Evolutionary conservation across 2,329 filamentous ascomycete species (phyloP).

Genomic region (Stromatinia cepivora): DNA sequence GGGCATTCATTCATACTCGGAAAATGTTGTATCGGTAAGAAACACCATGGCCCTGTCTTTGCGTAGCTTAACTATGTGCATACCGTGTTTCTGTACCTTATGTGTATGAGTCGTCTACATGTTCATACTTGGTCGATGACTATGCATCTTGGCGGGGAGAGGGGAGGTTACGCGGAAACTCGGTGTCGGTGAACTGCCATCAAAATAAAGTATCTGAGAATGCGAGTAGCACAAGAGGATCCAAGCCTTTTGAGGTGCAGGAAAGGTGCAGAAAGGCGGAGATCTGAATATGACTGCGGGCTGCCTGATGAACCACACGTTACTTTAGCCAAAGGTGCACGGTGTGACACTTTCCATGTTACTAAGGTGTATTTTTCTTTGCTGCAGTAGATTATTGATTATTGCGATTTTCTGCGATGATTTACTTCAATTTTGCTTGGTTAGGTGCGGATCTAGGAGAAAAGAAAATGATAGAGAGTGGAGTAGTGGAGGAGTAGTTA

Average conservation of each 20-base stretch:
- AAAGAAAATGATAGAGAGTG: neutral
- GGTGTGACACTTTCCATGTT: neutral
- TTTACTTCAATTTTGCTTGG: neutral
- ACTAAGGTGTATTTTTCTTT: neutral
- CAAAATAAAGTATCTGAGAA: neutral
- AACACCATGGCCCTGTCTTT: neutral
- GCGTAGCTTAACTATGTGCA: neutral
- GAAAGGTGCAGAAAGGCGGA: conserved; percentile 22
- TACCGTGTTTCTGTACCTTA: conserved; percentile 13
- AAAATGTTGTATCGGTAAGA: neutral
- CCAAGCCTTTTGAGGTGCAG: conserved; percentile 20
- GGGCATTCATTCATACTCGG: neutral
- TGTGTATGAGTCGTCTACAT: neutral
- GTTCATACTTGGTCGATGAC: neutral
- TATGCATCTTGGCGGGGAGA: neutral
- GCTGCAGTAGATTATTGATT: neutral
- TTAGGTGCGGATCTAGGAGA: neutral
- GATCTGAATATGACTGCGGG: conserved; percentile 10
- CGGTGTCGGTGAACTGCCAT: conserved; percentile 5
- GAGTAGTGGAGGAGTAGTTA: no score
- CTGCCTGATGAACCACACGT: conserved; percentile 11
- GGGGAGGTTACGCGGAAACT: neutral
- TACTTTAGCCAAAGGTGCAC: neutral
- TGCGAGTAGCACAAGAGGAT: neutral
- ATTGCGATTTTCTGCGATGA: neutral